Evolutionary conservation across 768 basidiomycete species (phyloP), one percentile per base, ranked within the genome.

Genomic region (Serendipita vermifera): DNA sequence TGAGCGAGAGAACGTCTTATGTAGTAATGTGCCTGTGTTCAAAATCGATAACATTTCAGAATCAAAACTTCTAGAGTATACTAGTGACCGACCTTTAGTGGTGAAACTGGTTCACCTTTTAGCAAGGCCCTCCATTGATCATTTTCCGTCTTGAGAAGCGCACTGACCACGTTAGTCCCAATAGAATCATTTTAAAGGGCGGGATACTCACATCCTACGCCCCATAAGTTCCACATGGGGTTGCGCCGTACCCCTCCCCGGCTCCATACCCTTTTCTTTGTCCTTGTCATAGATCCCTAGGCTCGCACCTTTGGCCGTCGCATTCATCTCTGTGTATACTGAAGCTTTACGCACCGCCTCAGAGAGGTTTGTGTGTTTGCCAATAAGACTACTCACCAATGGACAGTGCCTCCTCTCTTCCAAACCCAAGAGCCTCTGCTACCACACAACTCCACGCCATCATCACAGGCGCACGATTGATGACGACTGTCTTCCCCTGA

Each of bases 401-500:
- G 60, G 88, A 92, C 36, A 98, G 71, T 2, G 94, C 88, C 70
- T 98, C 94, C 63, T 88, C 82, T 58, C 84, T 74, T 53, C 81
- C 77, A 67, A 98, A 98, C 2, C 91, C 87, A 59, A 96, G 73
- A 35, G 82, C 75, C 62, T 90, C 87, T 3, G 88, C 85, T 26
- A 97, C 87, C 32, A 89, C 69, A 54, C 77, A 85, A 2, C 89
- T 81, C 94, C 94, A 98, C 1, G 86, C 90, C 56, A 83, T 91
- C 87, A 97, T 87, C 40, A 97, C 75, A 0, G 94, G 94, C 1
- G 94, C 93, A 22, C 94, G 82, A 67, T 98, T 98, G 40, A 88
- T 76, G 17, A 89, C 75, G 17, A 79, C 74, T 5, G 72, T 74
- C 61, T 88, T 83, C 17, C 67, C 68, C 59, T 67, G 72, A 38